Evolutionary conservation across 331 rosid genomes (phyloP), one percentile per base, ranked within the genome.

Genomic region (Telfairia occidentalis): DNA sequence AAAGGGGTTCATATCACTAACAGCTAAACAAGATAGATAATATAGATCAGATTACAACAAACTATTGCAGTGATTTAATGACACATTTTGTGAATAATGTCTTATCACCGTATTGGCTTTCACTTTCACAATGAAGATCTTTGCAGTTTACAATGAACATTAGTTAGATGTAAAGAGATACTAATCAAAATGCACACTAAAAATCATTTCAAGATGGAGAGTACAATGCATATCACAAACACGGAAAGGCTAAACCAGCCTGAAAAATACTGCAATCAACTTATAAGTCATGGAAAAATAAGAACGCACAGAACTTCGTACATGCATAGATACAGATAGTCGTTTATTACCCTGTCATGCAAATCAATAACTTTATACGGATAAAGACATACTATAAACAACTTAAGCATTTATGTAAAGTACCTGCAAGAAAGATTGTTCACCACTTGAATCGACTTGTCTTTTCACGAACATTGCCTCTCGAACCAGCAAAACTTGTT

Each of bases 351-450:
- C 58, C 7, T 16, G 24, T 24, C 40, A 70, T 45, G 75, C 16
- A 0, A 43, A 24, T 42, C 40, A 0, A 43, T 19, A 43, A 23
- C n/a, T 26, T 26, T 13, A 67, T 13, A 24, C 32, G 6, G 7
- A 23, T 38, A 64, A 40, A 67, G 12, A 42, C 7, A 3, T 40
- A 69, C 5, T 43, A 7, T 16, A 43, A 28, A 43, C 23, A 46
- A 29, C 57, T 6, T 13, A 30, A 26, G 55, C 4, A 45, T 43
- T 15, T 29, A 70, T 46, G 55, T 16, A 15, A 70, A 7, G 60
- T 85, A 92, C 98, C 98, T 85, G 87, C 92, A 87, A 85, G 71
- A 3, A 77, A 24, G 40, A 66, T 32, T 84, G 89, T 64, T 93
- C 94, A 8, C 76, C 75, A 72, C 85, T 81, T 12, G 84, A 75